phyloP scores from a whole-genome alignment of 1,284 basidiomycete genomes.

The Farysia itapuensis region DNA sequence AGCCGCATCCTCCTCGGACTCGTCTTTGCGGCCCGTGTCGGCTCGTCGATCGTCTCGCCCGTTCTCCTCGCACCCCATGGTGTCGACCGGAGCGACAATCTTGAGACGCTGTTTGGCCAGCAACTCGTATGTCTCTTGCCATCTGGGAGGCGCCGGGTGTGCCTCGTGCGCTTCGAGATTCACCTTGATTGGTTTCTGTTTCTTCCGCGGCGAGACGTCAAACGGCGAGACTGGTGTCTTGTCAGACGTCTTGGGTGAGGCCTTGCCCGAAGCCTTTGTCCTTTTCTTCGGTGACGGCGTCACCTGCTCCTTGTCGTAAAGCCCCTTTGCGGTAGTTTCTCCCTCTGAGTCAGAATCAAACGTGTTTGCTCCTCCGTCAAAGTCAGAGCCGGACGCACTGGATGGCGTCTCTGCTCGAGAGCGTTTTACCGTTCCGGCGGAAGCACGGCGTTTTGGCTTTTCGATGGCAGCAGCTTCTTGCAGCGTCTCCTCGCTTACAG shows the following conservation, averaged over 20 bases:
- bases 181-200: constrained; percentile 49
- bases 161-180: constrained; percentile 46
- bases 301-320: no score
- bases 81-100: constrained; percentile 58
- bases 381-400: constrained; percentile 7
- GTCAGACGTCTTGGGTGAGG: constrained; percentile 5
- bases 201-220: constrained; percentile 40
- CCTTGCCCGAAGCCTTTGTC: background rate
- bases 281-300: background rate
- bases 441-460: no score
- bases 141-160: constrained; percentile 44
- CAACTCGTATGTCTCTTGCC: constrained; percentile 39
- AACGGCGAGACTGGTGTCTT: constrained; percentile 24
- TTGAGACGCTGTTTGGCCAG: constrained; percentile 38
- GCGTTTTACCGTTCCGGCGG: no score
- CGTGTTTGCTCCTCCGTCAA: background rate
- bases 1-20: constrained; percentile 26
- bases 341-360: background rate
- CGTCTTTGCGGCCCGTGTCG: constrained; percentile 26
- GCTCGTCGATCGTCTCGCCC: constrained; percentile 40
- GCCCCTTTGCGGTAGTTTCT: no score
- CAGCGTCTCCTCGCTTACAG: no score
- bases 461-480: no score
- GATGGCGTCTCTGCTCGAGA: constrained; percentile 4
- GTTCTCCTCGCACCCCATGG: constrained; percentile 58